These are phyloP conservation scores for Trichoderma cornu-damae DNA, from an alignment of 2,329 filamentous ascomycete genomes.

Conservation along the genomic window DNA sequence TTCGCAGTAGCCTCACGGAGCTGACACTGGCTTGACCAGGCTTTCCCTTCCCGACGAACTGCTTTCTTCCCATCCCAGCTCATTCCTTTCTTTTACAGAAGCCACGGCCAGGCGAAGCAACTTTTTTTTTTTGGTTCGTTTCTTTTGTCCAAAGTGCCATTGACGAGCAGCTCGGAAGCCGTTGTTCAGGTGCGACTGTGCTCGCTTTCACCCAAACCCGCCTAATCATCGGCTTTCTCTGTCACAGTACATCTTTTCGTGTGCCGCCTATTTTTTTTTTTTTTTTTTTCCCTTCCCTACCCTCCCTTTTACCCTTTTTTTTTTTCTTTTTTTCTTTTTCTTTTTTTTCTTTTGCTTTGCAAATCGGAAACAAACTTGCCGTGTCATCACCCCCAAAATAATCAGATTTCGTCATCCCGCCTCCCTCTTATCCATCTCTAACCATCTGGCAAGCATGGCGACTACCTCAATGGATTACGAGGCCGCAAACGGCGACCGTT, in stretches of 20 bases:
- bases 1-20: conserved; percentile 9
- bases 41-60: not conserved
- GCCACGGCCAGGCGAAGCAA: not conserved
- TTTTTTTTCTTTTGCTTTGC: conserved; percentile 3
- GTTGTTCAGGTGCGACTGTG: conserved; percentile 7
- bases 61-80: not conserved
- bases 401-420: conserved; percentile 4
- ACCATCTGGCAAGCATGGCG: conserved; percentile 43
- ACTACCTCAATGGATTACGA: conserved; percentile 68
- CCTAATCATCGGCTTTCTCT: conserved; percentile 28
- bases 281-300: conserved; percentile 10
- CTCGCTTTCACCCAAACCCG: conserved; percentile 21
- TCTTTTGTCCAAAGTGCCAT: not conserved
- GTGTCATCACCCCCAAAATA: conserved; percentile 12
- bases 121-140: not conserved
- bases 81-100: conserved; percentile 1
- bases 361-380: conserved; percentile 6
- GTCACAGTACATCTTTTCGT: conserved; percentile 21
- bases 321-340: too few relatives aligned
- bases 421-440: conserved; percentile 18
- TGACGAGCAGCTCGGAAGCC: not conserved
- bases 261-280: conserved; percentile 19
- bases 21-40: conserved; percentile 4
- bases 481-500: conserved; percentile 60
- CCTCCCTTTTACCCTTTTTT: conserved; percentile 11